Evolutionary conservation across 2,329 filamentous ascomycete genomes (phyloP), one percentile per base, ranked within the genome.

Genomic region (Cercospora zeae-maydis): DNA sequence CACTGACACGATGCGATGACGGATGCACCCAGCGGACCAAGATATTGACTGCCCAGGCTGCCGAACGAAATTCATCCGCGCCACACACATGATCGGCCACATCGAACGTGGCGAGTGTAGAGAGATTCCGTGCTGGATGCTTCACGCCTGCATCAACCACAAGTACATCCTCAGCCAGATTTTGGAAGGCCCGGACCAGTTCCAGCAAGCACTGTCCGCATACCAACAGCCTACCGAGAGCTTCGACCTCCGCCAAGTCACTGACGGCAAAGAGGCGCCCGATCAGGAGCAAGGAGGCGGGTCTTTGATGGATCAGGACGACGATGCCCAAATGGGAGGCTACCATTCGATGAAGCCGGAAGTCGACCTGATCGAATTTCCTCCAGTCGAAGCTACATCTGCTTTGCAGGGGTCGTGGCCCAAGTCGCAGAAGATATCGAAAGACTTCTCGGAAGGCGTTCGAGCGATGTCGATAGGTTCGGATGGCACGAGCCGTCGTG

Each of bases 41-140:
- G 74, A 80, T 42, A 74, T 87, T 52, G 67, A 71, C 3, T 88
- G 85, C 69, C 71, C 77, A 3, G 86, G 84, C 64, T 88, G 85
- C 69, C 67, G 72, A 4, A 63, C 69, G 9, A 70, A 75, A 2
- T 87, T 85, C 72, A 74, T 73, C 11, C 77, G 77, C 9, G 83
- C 84, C 0, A 74, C 77, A 6, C 75, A 76, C 4, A 72, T 86
- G 39, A 80, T 86, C 61, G 73, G 74, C 14, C 85, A 88, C 66
- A 78, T 87, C 19, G 84, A 87, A 67, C 75, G 77, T 9, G 80
- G 80, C 19, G 71, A 80, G 36, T 88, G 85, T 69, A 53, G 66
- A 0, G 72, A 71, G 2, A 81, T 86, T 64, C 68, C 66, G 1
- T 66, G 75, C 0, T 63, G 71, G 0, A 74, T 81, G 11, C 83